Base-by-base conservation (phyloP, 768 basidiomycete species). In the Leccinum incarnatum region DNA sequence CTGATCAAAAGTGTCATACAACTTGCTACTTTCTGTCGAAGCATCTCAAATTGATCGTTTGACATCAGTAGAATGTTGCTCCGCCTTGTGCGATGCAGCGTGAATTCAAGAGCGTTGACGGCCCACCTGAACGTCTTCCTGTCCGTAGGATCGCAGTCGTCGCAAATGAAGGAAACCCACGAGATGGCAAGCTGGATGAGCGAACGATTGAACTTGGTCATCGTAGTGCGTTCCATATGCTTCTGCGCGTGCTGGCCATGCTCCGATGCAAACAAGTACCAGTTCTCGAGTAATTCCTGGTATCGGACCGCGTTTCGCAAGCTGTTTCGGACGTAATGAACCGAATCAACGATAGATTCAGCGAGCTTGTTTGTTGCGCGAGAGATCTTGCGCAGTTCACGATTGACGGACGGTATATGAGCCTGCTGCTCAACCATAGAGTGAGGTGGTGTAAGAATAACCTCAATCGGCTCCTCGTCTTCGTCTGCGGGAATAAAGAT, bases 81-180 rank as follows among this genome's bases (percentile, higher is more conserved):
- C 56, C 92, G 86, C 62, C 88, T 83, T 14, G 95, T 98, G 56
- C 95, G 88, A 60, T 88, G 83, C 58, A 93, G 84, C 1, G 94
- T 88, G 69, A 95, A 98, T 69, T 97, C 94, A 30, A 99, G 83
- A 2, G 97, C 95, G 58, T 89, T 91, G 54, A 99, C 95, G 8
- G 97, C 95, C 95, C 95, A 98, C 70, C 91, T 89, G 81, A 99
- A 99, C 0, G 94, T 98, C 72, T 88, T 91, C 57, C 93, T 84
- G 72, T 98, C 95, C 34, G 92, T 89, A 8, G 95, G 94, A 65
- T 97, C 92, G 76, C 97, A 99, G 66, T 95, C 93, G 69, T 98
- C 95, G 75, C 94, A 97, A 62, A 98, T 96, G 79, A 99, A 98
- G 47, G 94, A 89, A 34, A 98, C 93, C 96, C 96, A 99, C 12